These are phyloP conservation scores for Eimeria zaria DNA, from an alignment of 169 alveolate genomes.

Conservation along the genomic window DNA sequence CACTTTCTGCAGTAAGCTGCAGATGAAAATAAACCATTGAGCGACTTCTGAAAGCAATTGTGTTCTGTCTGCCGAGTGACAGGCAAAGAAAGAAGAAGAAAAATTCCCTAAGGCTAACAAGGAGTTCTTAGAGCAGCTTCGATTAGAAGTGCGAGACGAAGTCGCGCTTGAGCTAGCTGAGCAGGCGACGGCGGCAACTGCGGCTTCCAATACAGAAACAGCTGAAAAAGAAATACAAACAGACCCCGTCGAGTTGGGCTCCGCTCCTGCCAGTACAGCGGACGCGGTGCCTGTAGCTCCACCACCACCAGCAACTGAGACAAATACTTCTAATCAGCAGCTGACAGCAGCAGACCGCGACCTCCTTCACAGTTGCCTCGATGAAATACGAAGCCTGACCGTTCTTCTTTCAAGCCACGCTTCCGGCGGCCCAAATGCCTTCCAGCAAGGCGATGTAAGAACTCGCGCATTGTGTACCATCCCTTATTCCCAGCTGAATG, in stretches of 20 bases:
- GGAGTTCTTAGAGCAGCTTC: constrained; percentile 31
- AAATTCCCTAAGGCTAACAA: constrained; percentile 4
- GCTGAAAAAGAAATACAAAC: constrained; percentile 30
- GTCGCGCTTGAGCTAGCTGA: constrained; percentile 42
- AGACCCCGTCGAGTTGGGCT: background rate
- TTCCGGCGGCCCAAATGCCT: background rate
- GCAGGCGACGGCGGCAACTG: constrained; percentile 18
- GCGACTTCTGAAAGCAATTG: too few relatives aligned
- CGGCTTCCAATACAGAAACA: background rate
- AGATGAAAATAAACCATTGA: background rate
- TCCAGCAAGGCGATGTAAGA: background rate
- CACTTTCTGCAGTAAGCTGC: background rate
- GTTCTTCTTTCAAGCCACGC: background rate
- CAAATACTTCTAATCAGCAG: background rate
- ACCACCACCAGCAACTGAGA: background rate
- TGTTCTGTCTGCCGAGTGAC: background rate
- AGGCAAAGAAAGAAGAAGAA: constrained; percentile 48
- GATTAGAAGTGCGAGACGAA: constrained; percentile 27
- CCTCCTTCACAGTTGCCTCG: constrained; percentile 16
- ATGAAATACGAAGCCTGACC: constrained; percentile 26
- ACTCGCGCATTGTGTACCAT: background rate
- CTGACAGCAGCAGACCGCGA: constrained; percentile 16
- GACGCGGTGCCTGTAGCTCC: constrained; percentile 15
- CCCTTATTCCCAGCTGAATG: background rate
- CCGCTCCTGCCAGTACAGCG: background rate